A percentile compares a stretch with the other conserved stretches of the same genome.
phyloP scores from a whole-genome alignment of 2,329 filamentous ascomycete genomes.

The Trichoderma sp. region DNA sequence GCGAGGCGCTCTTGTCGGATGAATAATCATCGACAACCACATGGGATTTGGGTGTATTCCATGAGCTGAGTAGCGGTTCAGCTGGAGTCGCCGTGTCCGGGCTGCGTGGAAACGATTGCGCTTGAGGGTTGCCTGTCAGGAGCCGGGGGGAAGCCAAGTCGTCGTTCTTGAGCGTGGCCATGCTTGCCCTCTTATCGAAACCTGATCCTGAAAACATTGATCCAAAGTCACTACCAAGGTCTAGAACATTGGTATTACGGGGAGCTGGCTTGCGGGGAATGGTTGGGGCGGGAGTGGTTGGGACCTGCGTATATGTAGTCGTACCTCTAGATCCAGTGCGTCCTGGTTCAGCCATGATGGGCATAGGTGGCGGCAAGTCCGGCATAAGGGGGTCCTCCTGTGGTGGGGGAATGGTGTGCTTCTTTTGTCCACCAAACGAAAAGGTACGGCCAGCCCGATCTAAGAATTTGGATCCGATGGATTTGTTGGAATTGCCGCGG shows the following conservation, averaged over 20 bases:
- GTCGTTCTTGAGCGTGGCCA: constrained; percentile 46
- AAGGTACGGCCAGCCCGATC: constrained; percentile 57
- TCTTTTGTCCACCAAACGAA: constrained; percentile 57
- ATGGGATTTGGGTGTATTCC: constrained; percentile 47
- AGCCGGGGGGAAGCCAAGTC: constrained; percentile 40
- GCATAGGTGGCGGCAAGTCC: constrained; percentile 40
- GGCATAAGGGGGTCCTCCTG: constrained; percentile 30
- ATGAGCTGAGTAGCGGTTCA: constrained; percentile 47
- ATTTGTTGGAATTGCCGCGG: constrained; percentile 43
- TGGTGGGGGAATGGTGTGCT: constrained; percentile 35
- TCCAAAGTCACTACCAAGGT: constrained; percentile 57
- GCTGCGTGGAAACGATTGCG: constrained; percentile 42
- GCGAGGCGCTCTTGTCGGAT: constrained; percentile 33
- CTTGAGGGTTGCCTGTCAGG: constrained; percentile 44
- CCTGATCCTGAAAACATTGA: constrained; percentile 51
- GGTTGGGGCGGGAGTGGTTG: constrained; percentile 45
- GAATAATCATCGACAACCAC: constrained; percentile 43
- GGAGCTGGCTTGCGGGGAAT: constrained; percentile 50
- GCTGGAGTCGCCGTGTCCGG: constrained; percentile 44
- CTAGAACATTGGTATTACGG: constrained; percentile 39
- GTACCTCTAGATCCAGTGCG: constrained; percentile 45
- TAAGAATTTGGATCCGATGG: constrained; percentile 50
- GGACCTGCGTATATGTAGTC: constrained; percentile 53
- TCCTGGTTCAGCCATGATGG: constrained; percentile 32
- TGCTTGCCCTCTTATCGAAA: constrained; percentile 55